These are phyloP conservation scores for Pseudotsuga menziesii DNA, from an alignment of 75 land plant genomes.

Conservation along the genomic window DNA sequence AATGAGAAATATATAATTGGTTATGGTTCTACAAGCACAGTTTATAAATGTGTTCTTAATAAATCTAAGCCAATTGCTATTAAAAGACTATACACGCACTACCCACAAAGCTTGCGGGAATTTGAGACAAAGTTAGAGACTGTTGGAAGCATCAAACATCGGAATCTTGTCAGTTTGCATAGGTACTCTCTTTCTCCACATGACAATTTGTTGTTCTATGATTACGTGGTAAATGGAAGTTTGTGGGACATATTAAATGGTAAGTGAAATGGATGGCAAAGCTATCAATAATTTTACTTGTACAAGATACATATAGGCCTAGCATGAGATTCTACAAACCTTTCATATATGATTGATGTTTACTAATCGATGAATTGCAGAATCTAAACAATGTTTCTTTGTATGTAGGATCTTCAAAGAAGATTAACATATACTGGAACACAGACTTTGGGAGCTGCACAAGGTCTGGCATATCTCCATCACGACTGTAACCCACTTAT, in stretches of 20 bases:
- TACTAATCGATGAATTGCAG: too few species aligned
- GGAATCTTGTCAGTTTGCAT: slow-evolving; percentile 89
- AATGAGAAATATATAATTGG: slow-evolving; percentile 91
- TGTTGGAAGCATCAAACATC: slow-evolving; percentile 90
- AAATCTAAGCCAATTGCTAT: slow-evolving; percentile 91
- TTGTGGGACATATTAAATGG: slow-evolving; percentile 95
- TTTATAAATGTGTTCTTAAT: slow-evolving; percentile 90
- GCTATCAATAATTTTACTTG: too few species aligned
- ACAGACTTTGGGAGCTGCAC: slow-evolving; percentile 83
- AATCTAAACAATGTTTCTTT: background rate
- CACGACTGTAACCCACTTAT: slow-evolving; percentile 96
- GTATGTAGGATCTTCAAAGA: slow-evolving; percentile 55
- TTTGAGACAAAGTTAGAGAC: slow-evolving; percentile 92
- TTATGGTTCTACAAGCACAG: slow-evolving; percentile 92
- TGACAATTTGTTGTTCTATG: slow-evolving; percentile 89
- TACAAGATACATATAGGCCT: too few species aligned
- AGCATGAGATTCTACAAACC: too few species aligned
- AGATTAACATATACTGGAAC: slow-evolving; percentile 90
- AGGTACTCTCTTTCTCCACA: slow-evolving; percentile 81
- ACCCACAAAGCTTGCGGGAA: slow-evolving; percentile 77
- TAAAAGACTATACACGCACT: slow-evolving; percentile 80
- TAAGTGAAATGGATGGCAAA: slow-evolving; percentile 16
- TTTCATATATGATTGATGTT: too few species aligned
- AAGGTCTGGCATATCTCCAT: slow-evolving; percentile 93
- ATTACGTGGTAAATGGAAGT: slow-evolving; percentile 98